phyloP scores from a whole-genome alignment of 768 basidiomycete genomes.

The Tricholoma flavovirens region DNA sequence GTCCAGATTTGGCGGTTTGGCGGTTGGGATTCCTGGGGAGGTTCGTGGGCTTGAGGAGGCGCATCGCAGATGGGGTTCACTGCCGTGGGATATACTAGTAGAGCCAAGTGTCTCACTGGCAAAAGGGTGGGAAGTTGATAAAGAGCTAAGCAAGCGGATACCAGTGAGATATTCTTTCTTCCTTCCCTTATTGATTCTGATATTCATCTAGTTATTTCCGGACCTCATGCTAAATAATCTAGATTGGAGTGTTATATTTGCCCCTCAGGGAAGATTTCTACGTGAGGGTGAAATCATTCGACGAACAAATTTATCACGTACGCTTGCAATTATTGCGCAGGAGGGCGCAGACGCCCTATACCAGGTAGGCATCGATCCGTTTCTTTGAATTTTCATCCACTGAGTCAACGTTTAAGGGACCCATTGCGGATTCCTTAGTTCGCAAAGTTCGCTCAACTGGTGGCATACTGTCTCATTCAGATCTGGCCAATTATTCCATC shows the following conservation, averaged over 20 bases:
- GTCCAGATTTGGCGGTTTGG: constrained; percentile 69
- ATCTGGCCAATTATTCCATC: constrained; percentile 66
- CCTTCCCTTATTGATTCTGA: not conserved
- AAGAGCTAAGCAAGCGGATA: constrained; percentile 70
- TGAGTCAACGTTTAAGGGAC: constrained; percentile 42
- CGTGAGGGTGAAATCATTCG: constrained; percentile 70
- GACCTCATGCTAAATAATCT: constrained; percentile 59
- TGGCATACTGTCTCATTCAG: constrained; percentile 73
- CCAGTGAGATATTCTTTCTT: constrained; percentile 37
- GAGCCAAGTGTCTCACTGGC: constrained; percentile 73
- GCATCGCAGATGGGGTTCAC: constrained; percentile 72
- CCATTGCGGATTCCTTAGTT: constrained; percentile 76
- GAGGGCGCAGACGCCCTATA: constrained; percentile 84
- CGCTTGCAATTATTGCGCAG: constrained; percentile 66
- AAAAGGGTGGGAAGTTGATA: constrained; percentile 71
- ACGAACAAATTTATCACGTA: constrained; percentile 70
- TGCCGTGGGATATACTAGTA: constrained; percentile 77
- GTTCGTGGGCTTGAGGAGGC: constrained; percentile 82
- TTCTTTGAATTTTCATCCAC: constrained; percentile 11
- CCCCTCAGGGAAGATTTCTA: constrained; percentile 65
- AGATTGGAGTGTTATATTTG: constrained; percentile 82
- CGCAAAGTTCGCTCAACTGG: constrained; percentile 65
- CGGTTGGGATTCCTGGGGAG: constrained; percentile 91
- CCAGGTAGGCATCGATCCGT: constrained; percentile 36
- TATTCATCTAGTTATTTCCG: constrained; percentile 32